phyloP scores from a whole-genome alignment of 2,329 filamentous ascomycete species.

The Scorias spongiosa region DNA sequence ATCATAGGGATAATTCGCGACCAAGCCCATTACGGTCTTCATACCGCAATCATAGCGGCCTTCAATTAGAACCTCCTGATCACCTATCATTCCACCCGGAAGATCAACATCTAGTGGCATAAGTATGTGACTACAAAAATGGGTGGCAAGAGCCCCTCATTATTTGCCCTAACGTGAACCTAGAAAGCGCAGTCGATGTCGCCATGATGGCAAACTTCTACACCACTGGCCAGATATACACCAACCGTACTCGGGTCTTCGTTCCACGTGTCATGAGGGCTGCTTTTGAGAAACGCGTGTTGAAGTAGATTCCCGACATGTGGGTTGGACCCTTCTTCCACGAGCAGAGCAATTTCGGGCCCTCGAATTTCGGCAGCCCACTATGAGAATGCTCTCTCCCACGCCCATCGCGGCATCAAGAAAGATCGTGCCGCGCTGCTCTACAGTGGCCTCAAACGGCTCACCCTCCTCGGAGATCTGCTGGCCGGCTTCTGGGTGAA shows the following conservation, averaged over 20 bases:
- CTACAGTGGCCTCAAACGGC: constrained; percentile 48
- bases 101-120: neutral
- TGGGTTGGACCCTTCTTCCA: constrained; percentile 61
- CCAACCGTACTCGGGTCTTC: constrained; percentile 81
- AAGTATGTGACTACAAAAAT: constrained; percentile 47
- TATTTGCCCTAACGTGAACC: constrained; percentile 62
- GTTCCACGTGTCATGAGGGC: constrained; percentile 51
- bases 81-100: neutral
- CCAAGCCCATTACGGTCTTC: too few relatives aligned
- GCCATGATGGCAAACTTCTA: constrained; percentile 90
- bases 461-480: constrained; percentile 29
- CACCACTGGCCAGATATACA: constrained; percentile 82
- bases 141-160: constrained; percentile 75
- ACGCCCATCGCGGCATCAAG: constrained; percentile 61
- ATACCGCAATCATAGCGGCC: too few relatives aligned
- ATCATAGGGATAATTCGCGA: too few relatives aligned
- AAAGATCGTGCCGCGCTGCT: constrained; percentile 59
- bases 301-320: constrained; percentile 55
- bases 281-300: constrained; percentile 51
- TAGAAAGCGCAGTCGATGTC: constrained; percentile 69
- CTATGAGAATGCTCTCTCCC: constrained; percentile 60
- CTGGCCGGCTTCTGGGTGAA: constrained; percentile 61
- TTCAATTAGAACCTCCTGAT: too few relatives aligned
- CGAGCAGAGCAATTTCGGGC: constrained; percentile 63
- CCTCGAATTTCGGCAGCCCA: constrained; percentile 62